These are phyloP conservation scores for Leishmania major DNA, from an alignment of 208 protist species.

Conservation along the genomic window DNA sequence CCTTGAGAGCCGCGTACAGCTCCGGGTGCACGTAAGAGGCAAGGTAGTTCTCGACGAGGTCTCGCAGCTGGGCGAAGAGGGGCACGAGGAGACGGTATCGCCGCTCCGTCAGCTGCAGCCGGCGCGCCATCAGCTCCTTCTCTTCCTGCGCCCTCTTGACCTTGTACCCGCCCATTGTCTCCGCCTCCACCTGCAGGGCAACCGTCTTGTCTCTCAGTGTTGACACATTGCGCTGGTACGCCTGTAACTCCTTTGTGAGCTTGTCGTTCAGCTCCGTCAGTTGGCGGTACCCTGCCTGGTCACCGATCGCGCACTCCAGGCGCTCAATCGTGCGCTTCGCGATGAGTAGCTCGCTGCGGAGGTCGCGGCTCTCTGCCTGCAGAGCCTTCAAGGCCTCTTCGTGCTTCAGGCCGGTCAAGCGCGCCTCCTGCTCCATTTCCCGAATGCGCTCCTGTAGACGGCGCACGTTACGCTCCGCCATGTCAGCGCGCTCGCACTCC, in stretches of 20 bases:
- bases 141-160: conserved; percentile 78
- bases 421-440: conserved; percentile 34
- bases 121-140: conserved; percentile 66
- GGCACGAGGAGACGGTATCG: conserved; percentile 53
- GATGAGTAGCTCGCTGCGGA: conserved; percentile 65
- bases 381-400: conserved; percentile 51
- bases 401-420: conserved; percentile 16
- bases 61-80: conserved; percentile 68
- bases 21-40: conserved; percentile 45
- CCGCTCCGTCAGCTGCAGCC: conserved; percentile 67
- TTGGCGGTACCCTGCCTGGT: conserved; percentile 70
- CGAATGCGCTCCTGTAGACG: conserved; percentile 49
- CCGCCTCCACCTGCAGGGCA: conserved; percentile 76
- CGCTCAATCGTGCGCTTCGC: conserved; percentile 86
- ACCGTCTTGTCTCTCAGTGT: conserved; percentile 64
- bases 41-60: conserved; percentile 48
- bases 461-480: conserved; percentile 55
- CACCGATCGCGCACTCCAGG: conserved; percentile 79
- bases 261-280: conserved; percentile 79
- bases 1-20: conserved; percentile 53
- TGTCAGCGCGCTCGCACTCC: conserved; percentile 54
- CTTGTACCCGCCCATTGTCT: conserved; percentile 70
- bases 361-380: conserved; percentile 57
- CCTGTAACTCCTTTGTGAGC: conserved; percentile 57
- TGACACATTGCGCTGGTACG: conserved; percentile 49